Percentiles rank a stretch among this genome's conserved stretches.
Conservation (phyloP, 1,284 basidiomycete genomes). For the Leccinum fallax region DNA sequence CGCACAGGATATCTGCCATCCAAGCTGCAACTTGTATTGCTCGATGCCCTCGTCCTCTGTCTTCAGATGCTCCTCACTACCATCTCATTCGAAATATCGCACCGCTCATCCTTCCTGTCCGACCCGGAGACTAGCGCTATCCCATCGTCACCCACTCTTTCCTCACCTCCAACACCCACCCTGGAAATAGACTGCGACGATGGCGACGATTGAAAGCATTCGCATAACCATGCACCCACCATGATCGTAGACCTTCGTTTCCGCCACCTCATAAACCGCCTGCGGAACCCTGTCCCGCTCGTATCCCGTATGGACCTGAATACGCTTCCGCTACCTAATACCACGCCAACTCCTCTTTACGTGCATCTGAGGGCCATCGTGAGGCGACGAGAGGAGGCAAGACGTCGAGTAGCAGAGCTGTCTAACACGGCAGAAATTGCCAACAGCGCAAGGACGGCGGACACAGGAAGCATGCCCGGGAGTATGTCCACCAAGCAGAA, state of each 20-base stretch:
- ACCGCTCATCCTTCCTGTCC: slow-evolving; percentile 36
- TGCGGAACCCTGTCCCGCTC: slow-evolving; percentile 53
- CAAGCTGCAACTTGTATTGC: slow-evolving; percentile 58
- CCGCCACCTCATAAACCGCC: slow-evolving; percentile 50
- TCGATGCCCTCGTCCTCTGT: slow-evolving; percentile 66
- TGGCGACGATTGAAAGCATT: slow-evolving; percentile 25
- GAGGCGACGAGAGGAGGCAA: slow-evolving; percentile 45
- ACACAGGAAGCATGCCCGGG: slow-evolving; percentile 42
- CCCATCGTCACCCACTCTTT: slow-evolving; percentile 26
- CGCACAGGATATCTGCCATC: slow-evolving; percentile 60
- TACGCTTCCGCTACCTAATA: slow-evolving; percentile 62
- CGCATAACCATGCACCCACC: slow-evolving; percentile 33
- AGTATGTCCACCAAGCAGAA: slow-evolving; percentile 41
- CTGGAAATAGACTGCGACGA: slow-evolving; percentile 28
- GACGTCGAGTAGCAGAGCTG: slow-evolving; percentile 36
- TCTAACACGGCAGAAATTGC: slow-evolving; percentile 28
- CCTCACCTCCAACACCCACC: slow-evolving; percentile 23
- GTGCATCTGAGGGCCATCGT: slow-evolving; percentile 54
- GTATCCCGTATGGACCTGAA: slow-evolving; percentile 36
- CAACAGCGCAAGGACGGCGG: slow-evolving; percentile 21
- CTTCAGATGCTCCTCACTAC: slow-evolving; percentile 65
- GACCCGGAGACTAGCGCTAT: slow-evolving; percentile 29
- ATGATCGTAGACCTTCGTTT: slow-evolving; percentile 66
- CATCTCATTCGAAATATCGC: slow-evolving; percentile 64
- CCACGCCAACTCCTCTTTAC: slow-evolving; percentile 54